Evolutionary conservation across 148 eudicot species (phyloP).

Genomic region (Nepenthes gracilis): DNA sequence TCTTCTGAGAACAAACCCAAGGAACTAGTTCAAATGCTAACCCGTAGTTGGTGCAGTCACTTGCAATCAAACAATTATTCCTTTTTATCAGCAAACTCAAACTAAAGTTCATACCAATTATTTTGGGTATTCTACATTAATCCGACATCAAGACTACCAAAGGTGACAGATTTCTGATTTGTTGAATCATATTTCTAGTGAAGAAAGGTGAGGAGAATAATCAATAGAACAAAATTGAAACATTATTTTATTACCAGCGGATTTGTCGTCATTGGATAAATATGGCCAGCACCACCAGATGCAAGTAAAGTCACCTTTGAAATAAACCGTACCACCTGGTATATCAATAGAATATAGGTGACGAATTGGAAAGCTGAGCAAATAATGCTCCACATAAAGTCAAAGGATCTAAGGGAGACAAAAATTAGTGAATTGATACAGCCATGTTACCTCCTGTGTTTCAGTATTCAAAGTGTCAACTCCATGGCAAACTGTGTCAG

Average conservation of each 20-base stretch:
- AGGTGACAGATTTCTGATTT: no score
- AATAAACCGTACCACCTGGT: constrained; percentile 76
- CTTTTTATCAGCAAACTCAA: no score
- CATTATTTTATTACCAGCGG: constrained; percentile 47
- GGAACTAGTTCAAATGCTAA: no score
- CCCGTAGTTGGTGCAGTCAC: no score
- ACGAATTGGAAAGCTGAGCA: neutral
- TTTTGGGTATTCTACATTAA: no score
- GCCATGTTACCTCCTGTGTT: constrained; percentile 68
- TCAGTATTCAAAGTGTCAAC: constrained; percentile 81
- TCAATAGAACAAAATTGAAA: neutral
- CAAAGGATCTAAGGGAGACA: neutral
- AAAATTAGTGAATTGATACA: neutral
- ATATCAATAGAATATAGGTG: neutral
- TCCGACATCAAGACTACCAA: no score
- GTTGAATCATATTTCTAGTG: no score
- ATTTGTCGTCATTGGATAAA: constrained; percentile 90
- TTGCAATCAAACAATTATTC: no score
- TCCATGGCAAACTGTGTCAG: constrained; percentile 67
- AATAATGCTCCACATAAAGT: neutral
- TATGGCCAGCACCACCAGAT: constrained; percentile 98
- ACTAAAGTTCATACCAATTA: no score
- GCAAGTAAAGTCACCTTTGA: constrained; percentile 94
- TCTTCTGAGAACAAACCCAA: no score
- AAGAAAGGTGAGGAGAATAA: neutral